Percentiles rank a stretch among this genome's conserved stretches.
phyloP scores from a whole-genome alignment of 129 eudicot genomes.

The Pulicaria dysenterica region DNA sequence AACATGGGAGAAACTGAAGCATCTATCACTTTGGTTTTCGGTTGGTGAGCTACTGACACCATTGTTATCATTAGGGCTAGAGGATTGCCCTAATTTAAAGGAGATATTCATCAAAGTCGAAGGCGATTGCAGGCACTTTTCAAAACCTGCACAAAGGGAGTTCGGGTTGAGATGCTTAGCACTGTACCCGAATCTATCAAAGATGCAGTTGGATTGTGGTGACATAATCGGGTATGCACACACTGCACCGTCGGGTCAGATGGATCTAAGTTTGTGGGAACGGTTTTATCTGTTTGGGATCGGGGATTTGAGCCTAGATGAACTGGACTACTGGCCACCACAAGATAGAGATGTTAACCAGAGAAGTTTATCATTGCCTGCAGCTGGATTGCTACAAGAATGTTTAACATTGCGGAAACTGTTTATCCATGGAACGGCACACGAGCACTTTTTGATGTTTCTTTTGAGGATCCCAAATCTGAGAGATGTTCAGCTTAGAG shows the following conservation, averaged over 20 bases:
- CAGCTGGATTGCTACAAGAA: conserved; percentile 78
- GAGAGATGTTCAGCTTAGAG: conserved; percentile 88
- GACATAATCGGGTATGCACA: conserved; percentile 85
- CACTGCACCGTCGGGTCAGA: conserved; percentile 94
- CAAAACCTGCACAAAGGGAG: conserved; percentile 53
- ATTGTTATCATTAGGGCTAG: conserved; percentile 59
- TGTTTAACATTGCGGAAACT: conserved; percentile 67
- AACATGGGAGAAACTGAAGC: conserved; percentile 63
- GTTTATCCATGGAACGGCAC: conserved; percentile 86
- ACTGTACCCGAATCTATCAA: conserved; percentile 50
- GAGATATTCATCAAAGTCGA: conserved; percentile 80
- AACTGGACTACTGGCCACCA: conserved; percentile 97
- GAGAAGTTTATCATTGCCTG: conserved; percentile 85
- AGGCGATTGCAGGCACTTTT: conserved; percentile 77
- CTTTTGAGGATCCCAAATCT: conserved; percentile 54
- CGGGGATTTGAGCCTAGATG: conserved; percentile 47
- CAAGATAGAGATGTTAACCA: conserved; percentile 93
- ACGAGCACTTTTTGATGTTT: conserved; percentile 82
- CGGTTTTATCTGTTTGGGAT: conserved; percentile 78
- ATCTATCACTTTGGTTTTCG: conserved; percentile 79
- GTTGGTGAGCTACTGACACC: conserved; percentile 89
- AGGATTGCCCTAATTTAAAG: conserved; percentile 70
- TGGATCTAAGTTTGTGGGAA: conserved; percentile 96
- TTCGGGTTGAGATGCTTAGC: conserved; percentile 65
- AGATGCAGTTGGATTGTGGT: conserved; percentile 87